These are phyloP conservation scores for Cytospora piceae DNA, from an alignment of 2,329 filamentous ascomycete species.

Conservation along the genomic window DNA sequence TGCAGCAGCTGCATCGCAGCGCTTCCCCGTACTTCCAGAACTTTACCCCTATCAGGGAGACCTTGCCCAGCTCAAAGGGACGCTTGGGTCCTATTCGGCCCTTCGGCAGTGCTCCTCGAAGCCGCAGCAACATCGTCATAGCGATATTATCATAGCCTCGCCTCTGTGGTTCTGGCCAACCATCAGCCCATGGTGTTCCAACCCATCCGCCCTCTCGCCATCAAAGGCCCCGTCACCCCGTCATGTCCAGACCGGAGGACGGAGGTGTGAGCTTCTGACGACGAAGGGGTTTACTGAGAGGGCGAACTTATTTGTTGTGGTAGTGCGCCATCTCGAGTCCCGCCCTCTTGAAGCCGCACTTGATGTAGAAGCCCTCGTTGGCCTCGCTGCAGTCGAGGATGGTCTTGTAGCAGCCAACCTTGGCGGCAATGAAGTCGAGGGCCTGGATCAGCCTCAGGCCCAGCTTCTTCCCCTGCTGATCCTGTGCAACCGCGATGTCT, in stretches of 20 bases:
- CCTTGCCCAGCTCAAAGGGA: neutral
- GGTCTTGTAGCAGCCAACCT: conserved; percentile 94
- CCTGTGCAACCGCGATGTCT: conserved; percentile 92
- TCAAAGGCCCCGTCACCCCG: neutral
- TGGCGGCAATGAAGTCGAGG: conserved; percentile 82
- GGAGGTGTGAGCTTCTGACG: neutral
- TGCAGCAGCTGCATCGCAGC: neutral
- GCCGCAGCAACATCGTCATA: neutral
- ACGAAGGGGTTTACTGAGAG: neutral
- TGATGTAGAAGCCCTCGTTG: conserved; percentile 97
- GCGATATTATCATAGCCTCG: conserved; percentile 23
- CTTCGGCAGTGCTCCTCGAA: neutral
- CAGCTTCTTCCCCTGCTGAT: conserved; percentile 97
- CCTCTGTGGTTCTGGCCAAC: conserved; percentile 21
- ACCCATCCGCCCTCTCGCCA: neutral
- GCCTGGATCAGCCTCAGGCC: conserved; percentile 92
- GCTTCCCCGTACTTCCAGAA: no score
- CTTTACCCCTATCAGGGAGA: neutral
- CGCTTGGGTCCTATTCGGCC: neutral
- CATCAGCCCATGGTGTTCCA: conserved; percentile 18
- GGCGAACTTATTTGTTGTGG: conserved; percentile 55
- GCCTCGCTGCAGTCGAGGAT: conserved; percentile 96
- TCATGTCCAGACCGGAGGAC: neutral
- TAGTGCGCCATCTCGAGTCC: conserved; percentile 98
- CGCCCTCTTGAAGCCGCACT: conserved; percentile 92